Base-by-base conservation (phyloP, 441 rosid species). In the Macaranga tanarius region DNA sequence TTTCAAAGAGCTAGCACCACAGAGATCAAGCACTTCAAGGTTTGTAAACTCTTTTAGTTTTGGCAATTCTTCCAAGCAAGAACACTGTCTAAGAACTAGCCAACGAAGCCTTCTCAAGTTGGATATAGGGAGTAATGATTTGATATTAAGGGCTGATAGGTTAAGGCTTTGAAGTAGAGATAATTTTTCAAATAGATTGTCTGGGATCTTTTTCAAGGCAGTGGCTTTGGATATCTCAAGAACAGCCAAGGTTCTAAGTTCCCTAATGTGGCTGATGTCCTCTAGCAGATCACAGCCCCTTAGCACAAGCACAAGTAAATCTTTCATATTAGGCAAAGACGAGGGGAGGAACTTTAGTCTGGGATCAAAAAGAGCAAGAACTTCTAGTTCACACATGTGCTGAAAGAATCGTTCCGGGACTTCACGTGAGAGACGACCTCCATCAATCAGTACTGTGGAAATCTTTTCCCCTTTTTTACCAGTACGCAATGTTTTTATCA, bases 11-110 rank as follows among this genome's bases (percentile, higher is more conserved):
- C 55, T 65, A 64, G 82, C 75, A 22, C 86, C 89, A 71, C 84
- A 83, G 66, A 88, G 70, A 83, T 86, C 92, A 54, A 90, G 76
- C 69, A 83, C 80, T 82, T 87, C 92, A 70, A 90, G 89, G 10
- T 79, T 23, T 7, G 0, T 4, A 48, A 87, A 72, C 0, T 70
- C 57, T 7, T 44, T 75, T 63, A 84, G 67, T 50, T 75, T 81
- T 63, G 86, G 87, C 72, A 85, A 69, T 16, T 47, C 67, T 69
- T 62, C 3, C 77, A 90, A 67, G 26, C 59, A n/a, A 69, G 80
- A 75, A 62, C 92, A 90, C 45, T 69, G 72, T 25, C 71, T 81
- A 38, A 90, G 84, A 72, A 87, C 83, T 70, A 90, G 89, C 84
- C 85, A 76, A 17, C 82, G 89, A 45, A 90, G 82, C 26, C 86